Evolutionary conservation across 1,284 basidiomycete genomes (phyloP).

Genomic region (Cystobasidium sp.): DNA sequence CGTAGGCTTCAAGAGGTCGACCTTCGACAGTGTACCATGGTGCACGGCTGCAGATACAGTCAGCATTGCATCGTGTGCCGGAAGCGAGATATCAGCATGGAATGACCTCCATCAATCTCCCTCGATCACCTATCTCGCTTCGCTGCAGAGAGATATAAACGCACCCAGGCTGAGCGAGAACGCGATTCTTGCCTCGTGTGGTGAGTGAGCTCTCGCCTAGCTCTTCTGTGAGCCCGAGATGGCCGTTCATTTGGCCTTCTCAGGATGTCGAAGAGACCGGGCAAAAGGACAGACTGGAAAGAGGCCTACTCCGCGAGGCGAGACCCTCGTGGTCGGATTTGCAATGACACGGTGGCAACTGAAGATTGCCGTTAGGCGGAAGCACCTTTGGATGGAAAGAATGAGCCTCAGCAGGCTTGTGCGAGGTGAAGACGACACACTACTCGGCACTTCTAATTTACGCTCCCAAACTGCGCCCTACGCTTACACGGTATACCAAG

Average conservation of each 20-base stretch:
- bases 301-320: not conserved
- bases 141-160: not conserved
- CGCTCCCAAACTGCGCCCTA: too few species aligned
- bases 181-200: constrained; percentile 39
- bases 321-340: too few species aligned
- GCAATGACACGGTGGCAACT: too few species aligned
- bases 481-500: too few species aligned
- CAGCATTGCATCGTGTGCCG: not conserved
- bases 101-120: not conserved
- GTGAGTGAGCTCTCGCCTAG: constrained; percentile 27
- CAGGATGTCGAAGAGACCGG: not conserved
- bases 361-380: too few species aligned
- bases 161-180: constrained; percentile 42
- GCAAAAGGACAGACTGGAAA: not conserved
- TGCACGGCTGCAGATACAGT: constrained; percentile 34
- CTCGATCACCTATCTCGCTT: not conserved
- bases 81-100: not conserved
- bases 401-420: too few species aligned
- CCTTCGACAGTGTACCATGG: constrained; percentile 62
- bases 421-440: too few species aligned
- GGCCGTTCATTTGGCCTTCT: not conserved
- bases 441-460: too few species aligned
- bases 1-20: constrained; percentile 75
- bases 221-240: constrained; percentile 20
- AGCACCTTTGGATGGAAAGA: too few species aligned